These are phyloP conservation scores for Oldenlandia corymbosa DNA, from an alignment of 257 asterid species.

Conservation along the genomic window DNA sequence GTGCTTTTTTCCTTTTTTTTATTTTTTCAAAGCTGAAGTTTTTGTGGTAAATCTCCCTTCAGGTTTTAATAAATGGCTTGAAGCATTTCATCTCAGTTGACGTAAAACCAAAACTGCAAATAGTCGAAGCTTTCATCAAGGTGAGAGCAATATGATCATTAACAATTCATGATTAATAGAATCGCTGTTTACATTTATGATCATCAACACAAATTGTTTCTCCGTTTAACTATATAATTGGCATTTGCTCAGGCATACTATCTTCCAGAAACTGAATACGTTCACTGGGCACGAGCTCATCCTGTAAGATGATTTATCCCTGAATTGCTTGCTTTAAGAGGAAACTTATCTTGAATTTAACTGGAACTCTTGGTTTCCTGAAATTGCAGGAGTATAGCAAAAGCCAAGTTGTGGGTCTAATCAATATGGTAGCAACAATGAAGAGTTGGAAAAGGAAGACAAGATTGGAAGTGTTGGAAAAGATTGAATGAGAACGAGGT, in stretches of 20 bases:
- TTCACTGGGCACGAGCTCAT: constrained; percentile 94
- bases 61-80: constrained; percentile 93
- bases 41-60: constrained; percentile 13
- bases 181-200: no score
- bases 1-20: neutral
- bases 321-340: neutral
- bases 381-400: constrained; percentile 74
- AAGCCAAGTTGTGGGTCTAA: constrained; percentile 67
- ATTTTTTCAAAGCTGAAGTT: neutral
- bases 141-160: constrained; percentile 25
- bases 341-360: neutral
- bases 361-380: constrained; percentile 7
- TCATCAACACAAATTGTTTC: no score
- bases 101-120: constrained; percentile 81
- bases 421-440: constrained; percentile 90
- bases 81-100: constrained; percentile 79
- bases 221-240: no score
- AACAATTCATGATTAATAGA: no score
- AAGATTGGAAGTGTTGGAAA: constrained; percentile 83
- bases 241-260: constrained; percentile 73
- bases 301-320: constrained; percentile 45
- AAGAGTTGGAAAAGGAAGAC: constrained; percentile 94
- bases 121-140: constrained; percentile 91
- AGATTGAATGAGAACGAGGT: constrained; percentile 62
- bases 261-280: constrained; percentile 97